Conservation (phyloP, 805 yeast species). For the Cyberlindnera nakhonratchasimensis region DNA sequence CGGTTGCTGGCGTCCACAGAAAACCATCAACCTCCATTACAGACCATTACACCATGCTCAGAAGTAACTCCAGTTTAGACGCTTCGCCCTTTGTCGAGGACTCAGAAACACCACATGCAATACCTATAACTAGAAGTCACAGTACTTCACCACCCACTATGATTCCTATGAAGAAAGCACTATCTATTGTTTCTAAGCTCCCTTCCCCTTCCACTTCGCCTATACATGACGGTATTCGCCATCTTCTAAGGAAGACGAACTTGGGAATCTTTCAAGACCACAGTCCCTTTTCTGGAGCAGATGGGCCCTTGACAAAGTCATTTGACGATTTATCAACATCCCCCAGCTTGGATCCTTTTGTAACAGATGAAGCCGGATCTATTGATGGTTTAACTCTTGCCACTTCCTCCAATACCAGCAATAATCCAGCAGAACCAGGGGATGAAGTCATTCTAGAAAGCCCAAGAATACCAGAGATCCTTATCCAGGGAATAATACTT, state of each 20-base stretch:
- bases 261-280: constrained; percentile 11
- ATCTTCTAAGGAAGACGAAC: constrained; percentile 19
- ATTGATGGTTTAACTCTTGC: not conserved
- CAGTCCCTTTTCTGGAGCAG: constrained; percentile 12
- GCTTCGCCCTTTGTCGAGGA: not conserved
- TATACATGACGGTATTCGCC: constrained; percentile 11
- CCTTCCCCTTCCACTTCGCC: constrained; percentile 14
- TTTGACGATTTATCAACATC: constrained; percentile 15
- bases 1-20: constrained; percentile 1
- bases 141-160: constrained; percentile 12
- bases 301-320: constrained; percentile 25
- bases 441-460: constrained; percentile 22
- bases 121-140: not conserved
- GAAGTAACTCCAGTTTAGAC: constrained; percentile 14
- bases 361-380: not conserved
- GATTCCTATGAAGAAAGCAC: constrained; percentile 14
- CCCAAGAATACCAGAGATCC: constrained; percentile 43
- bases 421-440: not conserved
- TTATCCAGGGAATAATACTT: constrained; percentile 57
- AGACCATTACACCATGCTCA: constrained; percentile 19
- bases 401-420: not conserved
- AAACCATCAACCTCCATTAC: constrained; percentile 13
- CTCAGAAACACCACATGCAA: not conserved
- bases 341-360: constrained; percentile 1
- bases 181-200: constrained; percentile 16